Percentiles rank a stretch among this genome's conserved stretches.
phyloP scores from a whole-genome alignment of 495 filamentous ascomycete genomes.

The Pseudoneurospora amorphoporcata region DNA sequence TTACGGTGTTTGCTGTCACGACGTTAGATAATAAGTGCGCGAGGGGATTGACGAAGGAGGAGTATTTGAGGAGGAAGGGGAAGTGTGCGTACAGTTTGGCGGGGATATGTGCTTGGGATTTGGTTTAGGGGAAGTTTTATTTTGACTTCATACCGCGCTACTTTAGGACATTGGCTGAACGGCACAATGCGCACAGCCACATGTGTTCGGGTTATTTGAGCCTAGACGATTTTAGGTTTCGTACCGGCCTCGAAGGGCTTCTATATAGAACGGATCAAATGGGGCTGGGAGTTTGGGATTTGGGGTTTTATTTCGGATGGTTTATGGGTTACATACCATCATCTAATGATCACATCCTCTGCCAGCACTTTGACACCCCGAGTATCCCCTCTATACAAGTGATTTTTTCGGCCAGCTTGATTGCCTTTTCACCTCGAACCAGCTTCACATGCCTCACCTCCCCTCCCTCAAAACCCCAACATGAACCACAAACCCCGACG shows the following conservation, averaged over 20 bases:
- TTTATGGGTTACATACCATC: neutral
- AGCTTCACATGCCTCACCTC: neutral
- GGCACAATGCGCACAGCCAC: neutral
- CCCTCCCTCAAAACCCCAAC: constrained; percentile 42
- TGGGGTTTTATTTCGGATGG: neutral
- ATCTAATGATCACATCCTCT: neutral
- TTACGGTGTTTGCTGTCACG: constrained; percentile 52
- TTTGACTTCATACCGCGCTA: neutral
- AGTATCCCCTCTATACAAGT: neutral
- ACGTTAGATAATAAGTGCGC: constrained; percentile 53
- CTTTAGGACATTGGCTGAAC: neutral
- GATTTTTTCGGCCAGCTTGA: neutral
- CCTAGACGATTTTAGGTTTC: neutral
- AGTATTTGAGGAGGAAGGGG: constrained; percentile 53
- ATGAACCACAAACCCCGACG: constrained; percentile 58
- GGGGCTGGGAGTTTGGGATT: neutral
- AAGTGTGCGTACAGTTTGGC: constrained; percentile 50
- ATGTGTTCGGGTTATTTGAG: neutral
- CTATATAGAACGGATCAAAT: neutral
- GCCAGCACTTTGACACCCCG: neutral
- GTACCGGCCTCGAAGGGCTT: neutral
- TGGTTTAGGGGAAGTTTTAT: constrained; percentile 36
- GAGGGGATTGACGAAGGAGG: constrained; percentile 54
- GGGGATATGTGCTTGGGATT: constrained; percentile 58
- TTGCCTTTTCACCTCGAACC: neutral